Evolutionary conservation across 805 yeast species (phyloP), one percentile per base, ranked within the genome.

Genomic region (Pachysolen tannophilus): DNA sequence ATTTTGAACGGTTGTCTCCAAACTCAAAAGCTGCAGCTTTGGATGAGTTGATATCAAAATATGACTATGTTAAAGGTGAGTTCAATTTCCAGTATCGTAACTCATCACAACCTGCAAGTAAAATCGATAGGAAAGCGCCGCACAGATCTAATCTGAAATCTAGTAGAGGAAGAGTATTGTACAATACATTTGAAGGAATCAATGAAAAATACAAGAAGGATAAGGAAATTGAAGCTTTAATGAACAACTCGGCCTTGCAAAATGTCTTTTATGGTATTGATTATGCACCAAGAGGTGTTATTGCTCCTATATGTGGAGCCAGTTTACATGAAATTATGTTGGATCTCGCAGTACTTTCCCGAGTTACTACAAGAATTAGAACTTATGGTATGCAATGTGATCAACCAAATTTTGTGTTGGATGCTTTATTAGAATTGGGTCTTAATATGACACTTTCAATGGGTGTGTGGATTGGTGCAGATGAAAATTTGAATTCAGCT

Each of bases 321-420:
- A 58, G 58, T 0, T 52, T 55, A 34, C 56, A 66, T 34, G 78
- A 73, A 3, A 71, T 77, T 0, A 42, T 74, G 30, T 52, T 69
- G 15, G 88, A 82, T 43, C 44, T 81, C 17, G 75, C 77, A 0
- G 47, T 68, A 8, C 43, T 82, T 7, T 74, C 86, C 0, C 72
- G 64, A 20, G 63, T 79, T 0, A 80, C 88, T 0, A 63, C 66
- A 1, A 67, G 75, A 40, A 51, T 82, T 8, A 60, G 79, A 43
- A 64, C 73, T 1, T 75, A 72, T 43, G 81, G 83, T 0, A 68
- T 76, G 35, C 81, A 75, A 42, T 79, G 87, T 43, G 50, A 65
- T 24, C 85, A 78, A 48, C 67, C 69, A 0, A 67, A 63, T 9
- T 50, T 55, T 24, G 67, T 78, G 9, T 52, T 81, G 30, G 68